Evolutionary conservation across 306 rosid species (phyloP), one percentile per base, ranked within the genome.

Genomic region (Trifolium subterraneum): DNA sequence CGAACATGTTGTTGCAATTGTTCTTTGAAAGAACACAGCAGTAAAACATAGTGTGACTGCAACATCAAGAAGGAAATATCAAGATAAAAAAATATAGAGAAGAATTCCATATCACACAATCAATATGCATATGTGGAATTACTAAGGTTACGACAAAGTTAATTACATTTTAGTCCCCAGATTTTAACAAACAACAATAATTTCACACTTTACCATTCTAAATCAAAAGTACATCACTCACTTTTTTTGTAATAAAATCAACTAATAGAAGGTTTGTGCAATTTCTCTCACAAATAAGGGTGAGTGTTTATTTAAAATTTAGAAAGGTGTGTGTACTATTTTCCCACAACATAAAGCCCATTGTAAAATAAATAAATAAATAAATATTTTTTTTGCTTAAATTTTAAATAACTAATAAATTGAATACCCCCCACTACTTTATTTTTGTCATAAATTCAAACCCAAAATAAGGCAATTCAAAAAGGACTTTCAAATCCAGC

Each of bases 1-100:
- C 95, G 91, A 66, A 93, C 98, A 63, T 93, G 98, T 67, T 90
- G 98, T 54, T 93, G 98, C 60, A 93, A 87, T 79, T 93, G 97
- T 51, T 93, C 98, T 89, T 90, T 93, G 80, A 93, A 93, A 42
- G 98, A 93, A 78, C 98, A 93, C 35, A 93, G 93, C 86, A 93
- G 68, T 70, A 93, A 77, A 83, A 93, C 97, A 73, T 93, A 93
- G 78, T 93, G 93, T 18, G 97, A 87, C 98, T 93, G 80, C 85
- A 76, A 22, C 62, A 81, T 9, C 18, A 78, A 77, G 41, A 4
- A 86, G 5, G 10, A 81, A 80, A 62, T 15, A 42, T 66, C 58
- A 64, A 62, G 7, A 33, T 62, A 0, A 59, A 38, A 27, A 59
- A 27, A 27, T 59, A 27, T 27, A 19, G 27, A 19, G 5, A 52